phyloP scores from a whole-genome alignment of 805 yeast species.

The Kluyveromyces nonfermentans region DNA sequence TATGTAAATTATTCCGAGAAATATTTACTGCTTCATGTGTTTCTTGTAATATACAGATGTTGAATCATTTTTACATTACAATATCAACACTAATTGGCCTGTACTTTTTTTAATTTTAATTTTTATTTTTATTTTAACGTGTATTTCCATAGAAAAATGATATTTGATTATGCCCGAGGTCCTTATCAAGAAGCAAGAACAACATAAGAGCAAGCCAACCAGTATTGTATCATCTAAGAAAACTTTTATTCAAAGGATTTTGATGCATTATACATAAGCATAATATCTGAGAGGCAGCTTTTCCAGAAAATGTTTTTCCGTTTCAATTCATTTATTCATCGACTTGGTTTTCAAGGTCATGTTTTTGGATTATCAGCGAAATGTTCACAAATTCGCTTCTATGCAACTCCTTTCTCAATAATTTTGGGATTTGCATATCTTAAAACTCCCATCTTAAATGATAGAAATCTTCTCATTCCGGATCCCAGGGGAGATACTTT shows the following conservation, averaged over 20 bases:
- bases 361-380: neutral
- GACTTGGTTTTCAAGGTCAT: neutral
- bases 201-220: too few relatives aligned
- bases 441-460: neutral
- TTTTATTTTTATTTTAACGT: too few relatives aligned
- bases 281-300: too few relatives aligned
- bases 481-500: constrained; percentile 50
- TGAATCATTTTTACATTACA: too few relatives aligned
- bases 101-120: too few relatives aligned
- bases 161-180: too few relatives aligned
- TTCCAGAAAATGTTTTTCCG: neutral
- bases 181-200: too few relatives aligned
- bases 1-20: neutral
- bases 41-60: neutral
- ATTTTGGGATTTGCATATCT: neutral
- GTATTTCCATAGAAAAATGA: too few relatives aligned
- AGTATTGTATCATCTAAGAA: too few relatives aligned
- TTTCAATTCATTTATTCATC: neutral
- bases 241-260: too few relatives aligned
- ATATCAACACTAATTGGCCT: too few relatives aligned
- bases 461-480: constrained; percentile 22
- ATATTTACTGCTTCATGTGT: neutral
- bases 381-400: neutral
- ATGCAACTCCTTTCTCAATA: neutral
- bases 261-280: too few relatives aligned